Base-by-base conservation (phyloP, 352 stramenopile species). In the Halophytophthora batemanensis region DNA sequence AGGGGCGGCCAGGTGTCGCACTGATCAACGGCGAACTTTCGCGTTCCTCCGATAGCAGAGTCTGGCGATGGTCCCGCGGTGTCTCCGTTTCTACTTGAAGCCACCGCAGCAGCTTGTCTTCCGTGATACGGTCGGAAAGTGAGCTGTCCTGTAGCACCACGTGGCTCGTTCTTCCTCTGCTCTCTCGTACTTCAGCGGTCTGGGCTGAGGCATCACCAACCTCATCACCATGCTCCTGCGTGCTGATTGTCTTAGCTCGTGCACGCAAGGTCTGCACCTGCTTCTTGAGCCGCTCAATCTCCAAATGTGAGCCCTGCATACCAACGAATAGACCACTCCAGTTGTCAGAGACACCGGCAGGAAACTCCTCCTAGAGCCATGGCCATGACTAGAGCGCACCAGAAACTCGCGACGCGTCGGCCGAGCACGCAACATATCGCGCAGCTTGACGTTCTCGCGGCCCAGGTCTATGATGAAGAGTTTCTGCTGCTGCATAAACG, bases 361-460 rank as follows among this genome's bases (percentile, higher is more conserved):
- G n/a, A n/a, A 22, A 7, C 17, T 7, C 25, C 33, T 47, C 29
- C 10, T n/a, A 38, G 25, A 51, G 25, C 31, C n/a, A 18, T 6
- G n/a, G 23, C 14, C 21, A 1, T 28, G 28, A 13, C 28, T 4
- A 28, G 7, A 33, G 52, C 58, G 19, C 23, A 71, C 66, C 50
- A 63, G 6, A 12, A 74, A 29, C 23, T 69, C 53, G 8, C 58
- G 53, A 18, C 41, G 39, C 6, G 66, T 66, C 12, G 66, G 66
- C n/a, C 66, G 61, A 36, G 50, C 25, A 34, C 44, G 39, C 14
- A 74, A 12, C 54, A 56, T 63, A 34, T 69, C 61, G 8, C 66
- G 61, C 7, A 75, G 54, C 35, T 68, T 53, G 28, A 12, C 38
- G 21, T 75, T 75, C 25, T 75, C 62, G 12, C 58, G 41, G 25